Evolutionary conservation across 164 flowering plant genomes (phyloP), one percentile per base, ranked within the genome.

Genomic region (Magnolia changhungtana): DNA sequence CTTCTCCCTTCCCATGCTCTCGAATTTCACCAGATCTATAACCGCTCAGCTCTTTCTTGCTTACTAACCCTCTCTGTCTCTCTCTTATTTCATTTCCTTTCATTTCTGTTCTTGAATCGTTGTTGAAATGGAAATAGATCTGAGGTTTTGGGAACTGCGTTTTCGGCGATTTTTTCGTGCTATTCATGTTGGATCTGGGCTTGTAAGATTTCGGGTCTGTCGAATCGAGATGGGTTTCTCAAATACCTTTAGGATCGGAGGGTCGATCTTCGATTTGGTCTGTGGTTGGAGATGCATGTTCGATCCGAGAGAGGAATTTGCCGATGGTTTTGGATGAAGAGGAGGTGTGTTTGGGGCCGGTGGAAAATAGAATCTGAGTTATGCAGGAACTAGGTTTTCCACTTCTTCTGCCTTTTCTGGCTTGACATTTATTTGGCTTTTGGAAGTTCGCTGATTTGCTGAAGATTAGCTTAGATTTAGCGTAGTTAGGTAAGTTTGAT

Each of bases 91-190:
- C 61, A 55, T 11, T 55, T 55, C 61, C 13, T 55, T 55, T 55
- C 61, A 10, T 13, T 31, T 24, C 49, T 65, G 66, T 52, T 27
- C 31, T 55, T 72, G 66, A 8, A 59, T 58, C 49, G 13, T 37
- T 7, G 20, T 1, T 49, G 72, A 72, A 49, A 55, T 73, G 77
- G 67, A 58, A 18, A 13, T 68, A 8, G 75, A 74, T 80, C 66
- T 77, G 29, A 37, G 20, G 8, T 80, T 69, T 55, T 14, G n/a
- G 68, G 72, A 51, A 64, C 72, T 71, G 70, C 70, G 61, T 55
- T 31, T 68, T 69, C 51, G 16, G 23, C 50, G 49, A 63, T 14
- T 21, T 20, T 49, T 18, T 45, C 9, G 7, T 74, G 18, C 18
- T 55, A 16, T 55, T 55, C 61, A 0, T 0, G 61, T 55, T 55